Conservation (phyloP, 352 stramenopile genomes). For the Phytophthora idaei region DNA sequence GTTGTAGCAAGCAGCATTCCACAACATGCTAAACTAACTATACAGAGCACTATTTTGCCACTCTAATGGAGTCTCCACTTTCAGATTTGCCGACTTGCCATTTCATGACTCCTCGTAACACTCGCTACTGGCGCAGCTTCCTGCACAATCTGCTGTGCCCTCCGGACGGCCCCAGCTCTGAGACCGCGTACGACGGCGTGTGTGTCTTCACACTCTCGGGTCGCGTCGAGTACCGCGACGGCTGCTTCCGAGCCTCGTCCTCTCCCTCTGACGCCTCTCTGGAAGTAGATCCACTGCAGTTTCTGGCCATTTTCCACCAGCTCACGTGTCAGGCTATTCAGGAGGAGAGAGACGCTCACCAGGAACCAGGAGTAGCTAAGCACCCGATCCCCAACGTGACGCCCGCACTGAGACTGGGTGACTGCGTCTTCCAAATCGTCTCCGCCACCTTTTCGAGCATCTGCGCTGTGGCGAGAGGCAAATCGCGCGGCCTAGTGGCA, state of each 20-base stretch:
- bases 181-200: constrained; percentile 50
- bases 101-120: constrained; percentile 48
- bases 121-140: constrained; percentile 49
- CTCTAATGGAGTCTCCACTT: constrained; percentile 7
- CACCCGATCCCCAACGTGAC: constrained; percentile 9
- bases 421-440: constrained; percentile 48
- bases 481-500: constrained; percentile 42
- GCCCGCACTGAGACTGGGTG: constrained; percentile 41
- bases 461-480: constrained; percentile 43
- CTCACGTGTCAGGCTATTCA: constrained; percentile 49
- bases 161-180: neutral
- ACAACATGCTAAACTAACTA: constrained; percentile 12
- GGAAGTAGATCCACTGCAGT: constrained; percentile 24
- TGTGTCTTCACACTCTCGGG: constrained; percentile 48
- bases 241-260: constrained; percentile 44
- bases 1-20: constrained; percentile 24
- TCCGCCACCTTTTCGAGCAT: constrained; percentile 50
- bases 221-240: constrained; percentile 46
- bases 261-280: neutral
- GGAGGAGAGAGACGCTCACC: constrained; percentile 13
- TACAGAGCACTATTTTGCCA: neutral
- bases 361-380: constrained; percentile 4
- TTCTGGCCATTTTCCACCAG: constrained; percentile 50
- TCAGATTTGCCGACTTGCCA: constrained; percentile 13
- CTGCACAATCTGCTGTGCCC: constrained; percentile 40